Conservation (phyloP, 1,284 basidiomycete species). For the Rhodofomes roseus region DNA sequence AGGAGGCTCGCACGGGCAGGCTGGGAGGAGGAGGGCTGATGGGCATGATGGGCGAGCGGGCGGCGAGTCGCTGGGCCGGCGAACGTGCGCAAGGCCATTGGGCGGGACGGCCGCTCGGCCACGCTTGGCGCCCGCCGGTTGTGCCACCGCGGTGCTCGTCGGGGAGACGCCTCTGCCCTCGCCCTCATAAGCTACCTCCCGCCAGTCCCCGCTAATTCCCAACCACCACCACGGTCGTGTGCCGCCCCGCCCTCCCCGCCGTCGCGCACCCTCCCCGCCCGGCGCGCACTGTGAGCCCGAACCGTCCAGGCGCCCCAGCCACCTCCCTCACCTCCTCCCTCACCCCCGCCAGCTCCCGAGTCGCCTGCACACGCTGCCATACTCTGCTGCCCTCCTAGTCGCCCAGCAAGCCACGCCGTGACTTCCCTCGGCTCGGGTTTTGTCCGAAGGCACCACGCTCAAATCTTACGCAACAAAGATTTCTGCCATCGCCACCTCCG, state of each 20-base stretch:
- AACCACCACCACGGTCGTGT: constrained; percentile 21
- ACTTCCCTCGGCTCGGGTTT: not conserved
- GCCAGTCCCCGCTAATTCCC: constrained; percentile 7
- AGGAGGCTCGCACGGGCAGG: not conserved
- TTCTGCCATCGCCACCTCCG: not conserved
- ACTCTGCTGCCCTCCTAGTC: constrained; percentile 3
- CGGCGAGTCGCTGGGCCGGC: constrained; percentile 18
- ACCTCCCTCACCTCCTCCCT: constrained; percentile 6
- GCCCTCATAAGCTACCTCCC: constrained; percentile 18
- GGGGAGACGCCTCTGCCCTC: not conserved
- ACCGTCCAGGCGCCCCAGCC: constrained; percentile 11
- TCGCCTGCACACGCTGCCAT: not conserved
- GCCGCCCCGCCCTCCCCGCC: constrained; percentile 9
- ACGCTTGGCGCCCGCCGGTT: not conserved
- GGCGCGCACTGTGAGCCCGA: constrained; percentile 11
- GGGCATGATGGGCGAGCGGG: constrained; percentile 8
- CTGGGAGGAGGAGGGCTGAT: not conserved
- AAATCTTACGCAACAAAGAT: not conserved
- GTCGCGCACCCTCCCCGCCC: too few species aligned
- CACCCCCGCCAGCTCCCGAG: constrained; percentile 3
- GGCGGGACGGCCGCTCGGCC: constrained; percentile 4
- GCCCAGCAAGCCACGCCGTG: constrained; percentile 3
- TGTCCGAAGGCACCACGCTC: not conserved
- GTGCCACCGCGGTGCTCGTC: not conserved
- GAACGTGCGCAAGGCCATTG: constrained; percentile 43